A percentile compares a stretch with the other conserved stretches of the same genome.
Conservation (phyloP, 192 early-diverging fungal genomes). For the Coemansia sp. region DNA sequence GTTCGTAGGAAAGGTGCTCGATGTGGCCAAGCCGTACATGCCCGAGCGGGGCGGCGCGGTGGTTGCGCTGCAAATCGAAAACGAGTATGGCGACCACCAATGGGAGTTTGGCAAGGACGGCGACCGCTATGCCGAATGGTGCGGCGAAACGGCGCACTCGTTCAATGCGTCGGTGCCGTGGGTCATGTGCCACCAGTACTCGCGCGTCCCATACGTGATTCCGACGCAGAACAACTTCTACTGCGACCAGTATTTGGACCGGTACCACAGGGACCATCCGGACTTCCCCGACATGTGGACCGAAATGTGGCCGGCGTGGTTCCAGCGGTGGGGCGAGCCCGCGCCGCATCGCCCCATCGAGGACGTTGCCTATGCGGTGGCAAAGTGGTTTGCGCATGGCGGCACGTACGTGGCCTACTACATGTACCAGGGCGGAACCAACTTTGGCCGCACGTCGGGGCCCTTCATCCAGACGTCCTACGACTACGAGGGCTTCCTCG, state of each 20-base stretch:
- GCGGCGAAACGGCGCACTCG: conserved; percentile 32
- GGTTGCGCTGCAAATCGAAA: conserved; percentile 67
- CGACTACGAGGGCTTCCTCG: conserved; percentile 54
- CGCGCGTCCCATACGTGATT: conserved; percentile 33
- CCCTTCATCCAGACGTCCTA: conserved; percentile 51
- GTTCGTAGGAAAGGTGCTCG: conserved; percentile 54
- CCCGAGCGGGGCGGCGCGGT: conserved; percentile 63
- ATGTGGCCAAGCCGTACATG: conserved; percentile 42
- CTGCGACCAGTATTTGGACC: conserved; percentile 52
- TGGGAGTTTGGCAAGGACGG: conserved; percentile 38
- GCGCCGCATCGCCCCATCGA: conserved; percentile 56
- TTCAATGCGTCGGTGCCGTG: conserved; percentile 60
- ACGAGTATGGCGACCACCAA: conserved; percentile 60
- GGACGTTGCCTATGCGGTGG: conserved; percentile 61
- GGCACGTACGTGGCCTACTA: conserved; percentile 62
- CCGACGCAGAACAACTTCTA: conserved; percentile 62
- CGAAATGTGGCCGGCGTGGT: conserved; percentile 67
- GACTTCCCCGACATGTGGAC: conserved; percentile 60
- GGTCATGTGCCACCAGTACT: conserved; percentile 65
- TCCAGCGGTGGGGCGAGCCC: conserved; percentile 58
- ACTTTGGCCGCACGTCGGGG: conserved; percentile 60
- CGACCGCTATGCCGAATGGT: conserved; percentile 41
- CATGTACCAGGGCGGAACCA: conserved; percentile 73
- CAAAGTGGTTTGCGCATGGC: conserved; percentile 60
- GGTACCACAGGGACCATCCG: conserved; percentile 36